Base-by-base conservation (phyloP, 140 eudicot genomes). In the Flaveria floridana region DNA sequence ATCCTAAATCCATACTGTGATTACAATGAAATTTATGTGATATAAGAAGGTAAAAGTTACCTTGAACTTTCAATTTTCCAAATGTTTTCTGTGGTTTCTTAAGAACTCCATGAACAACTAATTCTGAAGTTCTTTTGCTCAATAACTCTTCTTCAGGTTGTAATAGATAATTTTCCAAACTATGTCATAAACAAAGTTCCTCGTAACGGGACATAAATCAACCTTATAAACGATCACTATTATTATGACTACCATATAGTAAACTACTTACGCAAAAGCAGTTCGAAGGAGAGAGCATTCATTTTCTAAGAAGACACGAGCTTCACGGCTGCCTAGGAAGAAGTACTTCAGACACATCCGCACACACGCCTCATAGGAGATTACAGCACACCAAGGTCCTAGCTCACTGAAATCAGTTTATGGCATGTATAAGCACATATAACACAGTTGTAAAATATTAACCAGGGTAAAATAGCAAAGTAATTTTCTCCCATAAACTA, bases 331-430 rank as follows among this genome's bases (percentile, higher is more conserved):
- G 28, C 90, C 94, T 84, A 21, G 82, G 74, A 86, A 87, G 89
- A 89, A 89, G 28, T 89, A 78, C 59, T 87, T 82, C 47, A 91
- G 85, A 71, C 97, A 91, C 28, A 91, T 67, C 42, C 97, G 83
- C 12, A 91, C 91, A 72, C 96, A 91, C 19, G 97, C 97, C 6
- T 91, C 97, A 63, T 91, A 91, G 3, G 97, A 70, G 47, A 89
- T 75, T 70, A 89, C 88, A 44, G 76, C 81, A 72, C 72, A 78
- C 97, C 97, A 91, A 16, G 88, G 84, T 58, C 96, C 95, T 72
- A 87, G 78, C 77, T 85, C 91, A 67, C 97, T 91, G 87, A 44
- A 79, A 74, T 61, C 58, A 53, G 30, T 55, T 46, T 15, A 34
- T 16, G 75, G 16, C 37, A 65, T 51, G 64, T 46, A 66, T 19